Evolutionary conservation across 2,329 filamentous ascomycete species (phyloP), one percentile per base, ranked within the genome.

Genomic region (Davidsoniella virescens): DNA sequence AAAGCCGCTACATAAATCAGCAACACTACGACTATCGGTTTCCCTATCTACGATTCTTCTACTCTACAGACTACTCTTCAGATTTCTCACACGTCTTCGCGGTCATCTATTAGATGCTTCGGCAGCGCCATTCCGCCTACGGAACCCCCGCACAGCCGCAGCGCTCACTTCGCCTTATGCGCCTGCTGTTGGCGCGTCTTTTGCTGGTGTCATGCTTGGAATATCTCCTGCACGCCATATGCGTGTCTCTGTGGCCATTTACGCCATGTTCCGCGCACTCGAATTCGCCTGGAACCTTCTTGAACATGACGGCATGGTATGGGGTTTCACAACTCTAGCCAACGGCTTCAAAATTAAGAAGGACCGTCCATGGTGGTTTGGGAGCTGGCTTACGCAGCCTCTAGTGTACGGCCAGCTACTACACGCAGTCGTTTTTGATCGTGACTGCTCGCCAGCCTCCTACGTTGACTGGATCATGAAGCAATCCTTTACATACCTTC

Each of bases 271-370:
- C 57, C 76, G 86, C 47, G 84, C 86, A 1, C 68, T 93, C 37
- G 90, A 98, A 62, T 92, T 90, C 57, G 72, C 76, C 4, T 96
- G 88, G 72, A 94, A 94, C 62, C 71, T 81, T 17, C 72, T 86
- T 4, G 85, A 94, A 60, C 78, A 82, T 42, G 78, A 83, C 40
- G 81, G 81, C 5, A 78, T 73, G 58, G 69, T 82, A 46, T 82
- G 78, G 78, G 76, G 76, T 2, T 68, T 67, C 57, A 70, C 70
- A 56, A 54, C 59, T 18, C 43, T 51, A 16, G 44, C 49, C 33
- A 39, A 45, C 5, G 53, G 53, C 12, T 59, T 65, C 12, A 61
- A 65, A 58, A 68, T 82, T 53, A 75, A 74, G 59, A 73, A 78
- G 57, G 75, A 80, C 57, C 65, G 75, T 46, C 87, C 88, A 0